Percentiles rank a stretch among this genome's conserved stretches.
These are phyloP conservation scores for Fusarium staphyleae DNA, from an alignment of 2,329 filamentous ascomycete genomes.

Conservation along the genomic window DNA sequence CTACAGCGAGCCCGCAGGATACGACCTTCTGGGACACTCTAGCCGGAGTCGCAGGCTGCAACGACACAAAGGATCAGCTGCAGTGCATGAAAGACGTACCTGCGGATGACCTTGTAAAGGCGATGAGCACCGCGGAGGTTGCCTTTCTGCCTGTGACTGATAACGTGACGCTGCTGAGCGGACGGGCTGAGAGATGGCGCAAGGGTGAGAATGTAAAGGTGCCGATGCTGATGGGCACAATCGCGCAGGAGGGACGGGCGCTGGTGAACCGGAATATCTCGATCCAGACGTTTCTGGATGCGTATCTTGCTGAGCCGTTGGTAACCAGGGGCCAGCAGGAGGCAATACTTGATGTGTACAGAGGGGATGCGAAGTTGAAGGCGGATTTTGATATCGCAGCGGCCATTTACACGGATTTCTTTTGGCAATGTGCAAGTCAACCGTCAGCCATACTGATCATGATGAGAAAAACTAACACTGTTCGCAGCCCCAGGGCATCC, in stretches of 20 bases:
- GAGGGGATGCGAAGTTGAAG: slow-evolving; percentile 6
- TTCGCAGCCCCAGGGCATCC: slow-evolving; percentile 36
- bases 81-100: slow-evolving; percentile 35
- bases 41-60: slow-evolving; percentile 27
- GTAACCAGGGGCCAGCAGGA: slow-evolving; percentile 13
- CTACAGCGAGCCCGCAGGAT: slow-evolving; percentile 2
- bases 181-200: slow-evolving; percentile 32
- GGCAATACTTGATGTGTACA: slow-evolving; percentile 30
- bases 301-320: slow-evolving; percentile 23
- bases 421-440: slow-evolving; percentile 40
- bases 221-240: slow-evolving; percentile 38
- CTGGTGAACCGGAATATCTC: slow-evolving; percentile 36
- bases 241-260: slow-evolving; percentile 36
- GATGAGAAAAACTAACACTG: neutral
- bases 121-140: slow-evolving; percentile 7
- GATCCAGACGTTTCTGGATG: slow-evolving; percentile 27
- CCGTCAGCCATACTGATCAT: neutral
- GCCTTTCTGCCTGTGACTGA: slow-evolving; percentile 30
- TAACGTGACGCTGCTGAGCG: slow-evolving; percentile 24
- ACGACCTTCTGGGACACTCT: slow-evolving; percentile 25
- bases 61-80: slow-evolving; percentile 6
- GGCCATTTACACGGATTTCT: slow-evolving; percentile 40
- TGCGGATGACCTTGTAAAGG: slow-evolving; percentile 19
- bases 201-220: slow-evolving; percentile 25
- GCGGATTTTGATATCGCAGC: slow-evolving; percentile 39